A percentile compares a stretch with the other conserved stretches of the same genome.
These are phyloP conservation scores for Candida silvicultrix DNA, from an alignment of 805 yeast genomes.

Conservation along the genomic window DNA sequence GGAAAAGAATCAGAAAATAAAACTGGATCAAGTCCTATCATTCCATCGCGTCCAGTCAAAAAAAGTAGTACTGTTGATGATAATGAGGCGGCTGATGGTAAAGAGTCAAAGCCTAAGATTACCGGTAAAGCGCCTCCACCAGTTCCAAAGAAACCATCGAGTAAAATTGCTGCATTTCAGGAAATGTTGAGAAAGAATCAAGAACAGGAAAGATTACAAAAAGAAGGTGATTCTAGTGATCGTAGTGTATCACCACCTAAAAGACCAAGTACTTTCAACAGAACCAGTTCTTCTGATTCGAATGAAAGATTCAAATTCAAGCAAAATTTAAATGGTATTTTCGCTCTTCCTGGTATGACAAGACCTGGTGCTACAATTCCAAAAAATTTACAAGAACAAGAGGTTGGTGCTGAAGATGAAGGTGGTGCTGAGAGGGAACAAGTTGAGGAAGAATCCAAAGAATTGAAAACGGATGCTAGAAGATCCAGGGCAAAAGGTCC, in stretches of 20 bases:
- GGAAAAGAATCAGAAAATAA: neutral
- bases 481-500: constrained; percentile 66
- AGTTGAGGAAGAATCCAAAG: constrained; percentile 5
- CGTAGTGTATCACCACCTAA: constrained; percentile 22
- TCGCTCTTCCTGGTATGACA: constrained; percentile 50
- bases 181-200: constrained; percentile 59
- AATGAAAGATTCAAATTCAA: constrained; percentile 39
- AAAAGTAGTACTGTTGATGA: too few relatives aligned
- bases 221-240: constrained; percentile 1
- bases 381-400: constrained; percentile 4
- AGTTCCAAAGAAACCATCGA: constrained; percentile 72
- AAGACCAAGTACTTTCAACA: constrained; percentile 19
- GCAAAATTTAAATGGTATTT: constrained; percentile 52
- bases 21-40: neutral
- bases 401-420: constrained; percentile 2
- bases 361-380: constrained; percentile 25
- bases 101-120: constrained; percentile 5
- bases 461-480: constrained; percentile 28
- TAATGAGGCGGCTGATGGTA: neutral
- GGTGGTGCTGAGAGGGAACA: constrained; percentile 1
- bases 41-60: constrained; percentile 5
- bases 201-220: constrained; percentile 34
- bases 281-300: constrained; percentile 7
- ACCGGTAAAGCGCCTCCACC: constrained; percentile 44
- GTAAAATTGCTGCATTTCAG: constrained; percentile 77